These are phyloP conservation scores for Suillus ampliporus DNA, from an alignment of 768 basidiomycete species.

Conservation along the genomic window DNA sequence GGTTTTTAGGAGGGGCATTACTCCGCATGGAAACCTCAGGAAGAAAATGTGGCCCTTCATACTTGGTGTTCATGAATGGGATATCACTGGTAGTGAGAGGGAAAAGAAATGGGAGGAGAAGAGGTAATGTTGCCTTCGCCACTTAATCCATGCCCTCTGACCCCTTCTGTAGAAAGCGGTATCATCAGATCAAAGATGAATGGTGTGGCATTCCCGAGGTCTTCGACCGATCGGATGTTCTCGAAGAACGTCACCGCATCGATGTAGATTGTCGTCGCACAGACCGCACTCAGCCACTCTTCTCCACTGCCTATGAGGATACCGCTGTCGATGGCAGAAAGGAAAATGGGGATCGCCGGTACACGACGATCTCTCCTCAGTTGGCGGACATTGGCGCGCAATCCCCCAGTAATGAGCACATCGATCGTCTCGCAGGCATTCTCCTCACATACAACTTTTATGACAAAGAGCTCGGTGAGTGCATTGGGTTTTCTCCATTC, in stretches of 20 bases:
- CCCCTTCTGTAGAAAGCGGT: constrained; percentile 57
- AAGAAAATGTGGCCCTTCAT: constrained; percentile 91
- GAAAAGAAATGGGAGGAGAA: constrained; percentile 65
- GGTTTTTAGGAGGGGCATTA: constrained; percentile 79
- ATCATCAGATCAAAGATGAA: constrained; percentile 71
- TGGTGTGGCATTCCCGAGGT: constrained; percentile 89
- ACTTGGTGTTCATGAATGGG: constrained; percentile 85
- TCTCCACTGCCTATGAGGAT: constrained; percentile 55
- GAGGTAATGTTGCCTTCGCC: constrained; percentile 47
- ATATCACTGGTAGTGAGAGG: constrained; percentile 65
- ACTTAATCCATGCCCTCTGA: background rate
- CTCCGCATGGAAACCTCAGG: constrained; percentile 57
- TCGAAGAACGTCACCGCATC: constrained; percentile 93
- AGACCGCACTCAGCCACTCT: constrained; percentile 92
- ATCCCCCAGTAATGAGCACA: constrained; percentile 88
- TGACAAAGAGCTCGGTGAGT: constrained; percentile 84
- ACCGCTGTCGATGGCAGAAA: constrained; percentile 56
- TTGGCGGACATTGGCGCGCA: constrained; percentile 82
- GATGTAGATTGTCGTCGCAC: constrained; percentile 98
- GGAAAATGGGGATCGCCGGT: constrained; percentile 51
- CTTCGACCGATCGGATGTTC: constrained; percentile 76
- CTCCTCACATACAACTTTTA: constrained; percentile 91
- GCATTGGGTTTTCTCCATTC: background rate
- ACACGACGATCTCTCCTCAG: constrained; percentile 78
- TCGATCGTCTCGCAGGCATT: constrained; percentile 85